Conservation (phyloP, 116 monocot genomes). For the Cymodocea nodosa region DNA sequence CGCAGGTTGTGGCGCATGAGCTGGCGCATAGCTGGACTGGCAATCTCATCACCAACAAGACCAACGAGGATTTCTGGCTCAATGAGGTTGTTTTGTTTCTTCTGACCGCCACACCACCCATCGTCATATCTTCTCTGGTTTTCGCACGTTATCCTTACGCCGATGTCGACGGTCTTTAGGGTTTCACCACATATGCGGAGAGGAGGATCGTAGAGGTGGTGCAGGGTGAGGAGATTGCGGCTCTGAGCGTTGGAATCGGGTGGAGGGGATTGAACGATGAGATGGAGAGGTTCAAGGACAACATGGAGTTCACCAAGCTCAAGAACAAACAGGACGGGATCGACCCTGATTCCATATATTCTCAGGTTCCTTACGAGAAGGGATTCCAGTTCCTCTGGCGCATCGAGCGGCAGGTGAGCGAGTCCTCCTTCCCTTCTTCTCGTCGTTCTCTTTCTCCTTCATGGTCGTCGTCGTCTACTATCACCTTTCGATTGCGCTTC, state of each 20-base stretch:
- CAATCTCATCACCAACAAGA: slow-evolving; percentile 94
- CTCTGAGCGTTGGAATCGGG: slow-evolving; percentile 84
- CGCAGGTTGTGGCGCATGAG: slow-evolving; percentile 92
- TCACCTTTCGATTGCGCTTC: too few species aligned
- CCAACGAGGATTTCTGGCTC: slow-evolving; percentile 94
- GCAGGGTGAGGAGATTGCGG: slow-evolving; percentile 72
- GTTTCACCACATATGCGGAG: slow-evolving; percentile 90
- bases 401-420: slow-evolving; percentile 84
- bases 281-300: slow-evolving; percentile 88
- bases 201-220: slow-evolving; percentile 92
- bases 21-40: slow-evolving; percentile 99
- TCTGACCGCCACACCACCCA: not conserved
- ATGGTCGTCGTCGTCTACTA: too few species aligned
- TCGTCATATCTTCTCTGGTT: too few species aligned
- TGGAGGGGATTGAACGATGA: slow-evolving; percentile 74
- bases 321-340: slow-evolving; percentile 75
- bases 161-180: slow-evolving; percentile 43
- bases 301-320: slow-evolving; percentile 91
- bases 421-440: too few species aligned
- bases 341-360: slow-evolving; percentile 86
- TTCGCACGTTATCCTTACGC: too few species aligned
- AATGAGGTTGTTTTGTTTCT: slow-evolving; percentile 78
- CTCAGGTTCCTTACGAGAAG: slow-evolving; percentile 92
- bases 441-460: too few species aligned
- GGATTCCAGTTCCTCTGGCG: slow-evolving; percentile 97